Evolutionary conservation across 345 rosid genomes (phyloP).

Genomic region (Hevea brasiliensis): DNA sequence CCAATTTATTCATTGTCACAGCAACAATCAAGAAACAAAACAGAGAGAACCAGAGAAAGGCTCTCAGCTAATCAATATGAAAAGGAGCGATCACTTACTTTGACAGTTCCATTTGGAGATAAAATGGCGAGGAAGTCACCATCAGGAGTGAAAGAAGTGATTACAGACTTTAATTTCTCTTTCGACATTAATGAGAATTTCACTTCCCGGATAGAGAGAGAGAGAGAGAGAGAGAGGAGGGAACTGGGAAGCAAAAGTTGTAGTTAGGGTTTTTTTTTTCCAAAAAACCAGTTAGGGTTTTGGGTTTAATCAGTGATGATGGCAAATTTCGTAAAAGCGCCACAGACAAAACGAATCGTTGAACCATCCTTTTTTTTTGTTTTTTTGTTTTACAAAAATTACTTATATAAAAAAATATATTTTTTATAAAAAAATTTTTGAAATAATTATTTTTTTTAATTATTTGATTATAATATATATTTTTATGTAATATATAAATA

Average conservation of each 20-base stretch:
- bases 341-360: not conserved
- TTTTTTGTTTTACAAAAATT: too few species aligned
- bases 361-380: too few species aligned
- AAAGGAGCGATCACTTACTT: conserved; percentile 17
- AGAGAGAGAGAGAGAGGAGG: not conserved
- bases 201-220: not conserved
- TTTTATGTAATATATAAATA: too few species aligned
- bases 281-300: too few species aligned
- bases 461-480: too few species aligned
- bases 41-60: too few species aligned
- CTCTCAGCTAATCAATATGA: too few species aligned
- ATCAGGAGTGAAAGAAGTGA: conserved; percentile 40
- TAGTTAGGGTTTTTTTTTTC: not conserved
- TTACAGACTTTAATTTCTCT: conserved; percentile 38
- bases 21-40: not conserved
- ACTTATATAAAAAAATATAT: too few species aligned
- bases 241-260: not conserved
- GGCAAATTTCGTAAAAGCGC: not conserved
- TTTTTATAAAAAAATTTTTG: too few species aligned
- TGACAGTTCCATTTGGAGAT: conserved; percentile 29
- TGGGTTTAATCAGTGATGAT: not conserved
- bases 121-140: conserved; percentile 38
- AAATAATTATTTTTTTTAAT: too few species aligned
- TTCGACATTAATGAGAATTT: conserved; percentile 36
- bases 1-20: not conserved